These are phyloP conservation scores for Ceratocystis harringtonii DNA, from an alignment of 2,329 filamentous ascomycete species.

Conservation along the genomic window DNA sequence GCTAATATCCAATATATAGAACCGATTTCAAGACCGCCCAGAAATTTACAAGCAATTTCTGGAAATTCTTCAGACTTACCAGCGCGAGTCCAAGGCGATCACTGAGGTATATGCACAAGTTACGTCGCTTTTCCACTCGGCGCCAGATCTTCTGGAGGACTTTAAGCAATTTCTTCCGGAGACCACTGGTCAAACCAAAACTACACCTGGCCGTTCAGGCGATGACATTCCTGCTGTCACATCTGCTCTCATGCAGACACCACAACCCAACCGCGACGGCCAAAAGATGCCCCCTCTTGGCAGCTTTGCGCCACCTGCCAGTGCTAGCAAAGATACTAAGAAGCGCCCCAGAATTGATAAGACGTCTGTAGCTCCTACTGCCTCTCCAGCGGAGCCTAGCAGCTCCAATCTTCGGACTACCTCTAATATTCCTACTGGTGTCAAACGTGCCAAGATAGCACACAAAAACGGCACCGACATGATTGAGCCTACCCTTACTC, in stretches of 20 bases:
- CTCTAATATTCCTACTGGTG: constrained; percentile 8
- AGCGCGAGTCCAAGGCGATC: constrained; percentile 93
- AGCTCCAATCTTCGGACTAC: constrained; percentile 15
- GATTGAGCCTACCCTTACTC: constrained; percentile 76
- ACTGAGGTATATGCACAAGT: constrained; percentile 97
- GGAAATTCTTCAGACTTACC: constrained; percentile 95
- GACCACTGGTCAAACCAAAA: constrained; percentile 45
- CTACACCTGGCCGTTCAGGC: constrained; percentile 36
- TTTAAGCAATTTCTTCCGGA: constrained; percentile 98
- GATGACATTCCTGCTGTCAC: constrained; percentile 45
- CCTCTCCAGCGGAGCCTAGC: constrained; percentile 9
- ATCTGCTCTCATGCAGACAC: constrained; percentile 35
- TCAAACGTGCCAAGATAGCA: constrained; percentile 58
- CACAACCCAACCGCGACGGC: constrained; percentile 40
- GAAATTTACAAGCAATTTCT: constrained; percentile 99
- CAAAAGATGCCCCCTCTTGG: constrained; percentile 86
- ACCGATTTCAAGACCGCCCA: constrained; percentile 88
- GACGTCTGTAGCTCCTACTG: constrained; percentile 29
- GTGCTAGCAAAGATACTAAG: constrained; percentile 78
- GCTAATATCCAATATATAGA: constrained; percentile 37
- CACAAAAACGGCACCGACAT: constrained; percentile 50
- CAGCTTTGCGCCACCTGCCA: constrained; percentile 73
- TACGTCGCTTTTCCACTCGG: constrained; percentile 80
- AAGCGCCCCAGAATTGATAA: constrained; percentile 59
- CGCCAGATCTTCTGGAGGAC: constrained; percentile 88